These are phyloP conservation scores for Exophiala sideris DNA, from an alignment of 2,329 filamentous ascomycete genomes.

Conservation along the genomic window DNA sequence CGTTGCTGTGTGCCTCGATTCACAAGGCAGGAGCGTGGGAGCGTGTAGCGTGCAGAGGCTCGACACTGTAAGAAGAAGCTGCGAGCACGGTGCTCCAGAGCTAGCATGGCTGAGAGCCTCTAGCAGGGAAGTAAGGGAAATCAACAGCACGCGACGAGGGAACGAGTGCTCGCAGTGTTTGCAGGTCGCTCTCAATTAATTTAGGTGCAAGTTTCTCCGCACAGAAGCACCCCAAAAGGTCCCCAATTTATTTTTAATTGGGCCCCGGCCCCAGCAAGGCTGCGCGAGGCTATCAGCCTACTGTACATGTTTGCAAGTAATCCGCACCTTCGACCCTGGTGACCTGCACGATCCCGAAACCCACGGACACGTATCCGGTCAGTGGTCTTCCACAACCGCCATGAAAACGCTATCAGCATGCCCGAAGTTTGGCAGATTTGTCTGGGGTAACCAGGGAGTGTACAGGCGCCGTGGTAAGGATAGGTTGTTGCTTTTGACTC, in stretches of 20 bases:
- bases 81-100: conserved; percentile 19
- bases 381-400: too few relatives aligned
- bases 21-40: neutral
- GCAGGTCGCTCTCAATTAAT: neutral
- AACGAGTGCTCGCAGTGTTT: neutral
- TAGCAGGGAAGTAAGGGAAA: neutral
- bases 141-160: neutral
- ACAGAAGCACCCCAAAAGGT: neutral
- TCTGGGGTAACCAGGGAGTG: too few relatives aligned
- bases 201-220: neutral
- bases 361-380: too few relatives aligned
- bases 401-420: too few relatives aligned
- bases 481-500: too few relatives aligned
- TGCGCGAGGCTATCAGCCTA: neutral
- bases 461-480: too few relatives aligned
- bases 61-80: conserved; percentile 24
- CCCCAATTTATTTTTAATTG: neutral
- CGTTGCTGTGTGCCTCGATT: conserved; percentile 6
- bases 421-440: too few relatives aligned
- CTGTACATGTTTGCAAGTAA: neutral
- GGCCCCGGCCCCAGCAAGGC: neutral
- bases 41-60: conserved; percentile 14
- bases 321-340: neutral
- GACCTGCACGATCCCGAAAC: too few relatives aligned
- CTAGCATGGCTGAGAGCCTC: conserved; percentile 5